Conservation (phyloP, 1,284 basidiomycete genomes). For the Singerocomus rubriflavus region DNA sequence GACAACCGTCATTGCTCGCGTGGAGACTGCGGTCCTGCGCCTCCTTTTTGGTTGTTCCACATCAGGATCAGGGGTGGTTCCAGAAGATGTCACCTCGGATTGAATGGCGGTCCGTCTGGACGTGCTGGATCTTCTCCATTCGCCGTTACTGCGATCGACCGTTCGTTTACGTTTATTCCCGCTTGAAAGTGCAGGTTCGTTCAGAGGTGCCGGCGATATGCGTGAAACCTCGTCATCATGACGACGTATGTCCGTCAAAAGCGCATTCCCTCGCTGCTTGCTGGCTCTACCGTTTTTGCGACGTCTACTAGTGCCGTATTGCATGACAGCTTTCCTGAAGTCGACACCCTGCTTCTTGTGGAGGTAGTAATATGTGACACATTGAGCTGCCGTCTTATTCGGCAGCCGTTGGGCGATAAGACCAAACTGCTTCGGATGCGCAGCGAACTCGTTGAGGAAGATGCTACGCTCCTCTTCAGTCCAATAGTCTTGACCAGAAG, state of each 20-base stretch:
- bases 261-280: conserved; percentile 74
- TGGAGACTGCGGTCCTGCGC: conserved; percentile 33
- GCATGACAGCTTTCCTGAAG: conserved; percentile 73
- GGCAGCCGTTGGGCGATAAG: conserved; percentile 79
- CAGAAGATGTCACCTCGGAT: conserved; percentile 42
- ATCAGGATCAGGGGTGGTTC: conserved; percentile 63
- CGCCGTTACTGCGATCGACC: conserved; percentile 30
- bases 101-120: conserved; percentile 38
- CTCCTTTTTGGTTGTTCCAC: conserved; percentile 48
- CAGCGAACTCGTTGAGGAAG: conserved; percentile 81
- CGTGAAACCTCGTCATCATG: conserved; percentile 68
- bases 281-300: conserved; percentile 55
- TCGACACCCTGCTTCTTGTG: conserved; percentile 89
- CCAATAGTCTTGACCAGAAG: conserved; percentile 78
- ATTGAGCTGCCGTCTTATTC: conserved; percentile 86
- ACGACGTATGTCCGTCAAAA: conserved; percentile 74
- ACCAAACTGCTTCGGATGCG: conserved; percentile 92
- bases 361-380: conserved; percentile 92
- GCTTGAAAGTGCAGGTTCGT: conserved; percentile 28
- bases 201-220: conserved; percentile 31
- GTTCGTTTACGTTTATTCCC: conserved; percentile 33
- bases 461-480: conserved; percentile 80
- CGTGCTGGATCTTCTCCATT: conserved; percentile 32
- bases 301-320: conserved; percentile 63
- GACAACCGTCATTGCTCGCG: conserved; percentile 35